Percentiles rank a stretch among this genome's conserved stretches.
Evolutionary conservation across 441 rosid species (phyloP).

Genomic region (Kokia cookei): DNA sequence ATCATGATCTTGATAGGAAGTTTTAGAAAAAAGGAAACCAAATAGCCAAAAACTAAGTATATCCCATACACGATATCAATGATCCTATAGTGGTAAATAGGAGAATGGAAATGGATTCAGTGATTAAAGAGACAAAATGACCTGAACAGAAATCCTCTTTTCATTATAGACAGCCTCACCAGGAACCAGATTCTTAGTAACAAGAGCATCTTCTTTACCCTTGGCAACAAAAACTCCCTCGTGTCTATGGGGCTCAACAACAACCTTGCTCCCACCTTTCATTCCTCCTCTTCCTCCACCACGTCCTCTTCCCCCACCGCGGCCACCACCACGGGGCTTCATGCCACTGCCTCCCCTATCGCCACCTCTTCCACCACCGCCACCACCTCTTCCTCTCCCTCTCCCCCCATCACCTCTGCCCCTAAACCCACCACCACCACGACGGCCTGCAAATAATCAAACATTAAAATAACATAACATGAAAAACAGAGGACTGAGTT

Average conservation of each 20-base stretch:
- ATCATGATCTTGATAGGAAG: too few species aligned
- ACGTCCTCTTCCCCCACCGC: conserved; percentile 38
- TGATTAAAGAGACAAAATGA: not conserved
- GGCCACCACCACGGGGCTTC: conserved; percentile 30
- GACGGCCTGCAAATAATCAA: conserved; percentile 9
- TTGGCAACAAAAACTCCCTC: conserved; percentile 85
- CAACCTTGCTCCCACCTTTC: conserved; percentile 76
- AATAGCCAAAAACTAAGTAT: not conserved
- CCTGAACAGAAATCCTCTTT: conserved; percentile 91
- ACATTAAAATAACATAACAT: not conserved
- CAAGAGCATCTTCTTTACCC: conserved; percentile 98
- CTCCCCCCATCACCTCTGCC: conserved; percentile 57
- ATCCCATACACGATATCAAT: not conserved
- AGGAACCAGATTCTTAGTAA: conserved; percentile 86
- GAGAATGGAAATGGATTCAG: not conserved
- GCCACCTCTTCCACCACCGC: conserved; percentile 31
- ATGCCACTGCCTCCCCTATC: conserved; percentile 14
- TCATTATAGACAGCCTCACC: conserved; percentile 96
- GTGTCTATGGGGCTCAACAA: conserved; percentile 91
- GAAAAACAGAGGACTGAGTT: not conserved
- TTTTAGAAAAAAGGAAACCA: not conserved
- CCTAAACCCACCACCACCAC: conserved; percentile 48
- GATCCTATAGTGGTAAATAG: not conserved
- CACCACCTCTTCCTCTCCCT: conserved; percentile 37
- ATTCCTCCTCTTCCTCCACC: conserved; percentile 38